phyloP scores from a whole-genome alignment of 768 basidiomycete species.

The Trametes cubensis region DNA sequence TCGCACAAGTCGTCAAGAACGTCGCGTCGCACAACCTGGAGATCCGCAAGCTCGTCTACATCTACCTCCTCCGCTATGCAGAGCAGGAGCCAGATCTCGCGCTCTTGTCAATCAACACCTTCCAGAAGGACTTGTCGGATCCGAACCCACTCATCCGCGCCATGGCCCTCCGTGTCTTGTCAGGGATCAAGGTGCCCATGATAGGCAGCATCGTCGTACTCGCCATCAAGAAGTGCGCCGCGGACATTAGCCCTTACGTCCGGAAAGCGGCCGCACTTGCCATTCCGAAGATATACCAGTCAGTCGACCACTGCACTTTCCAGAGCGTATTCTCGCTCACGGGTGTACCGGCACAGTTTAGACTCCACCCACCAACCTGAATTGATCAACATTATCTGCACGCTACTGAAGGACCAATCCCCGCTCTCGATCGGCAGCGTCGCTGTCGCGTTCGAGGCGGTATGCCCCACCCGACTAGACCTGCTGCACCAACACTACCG shows the following conservation, averaged over 20 bases:
- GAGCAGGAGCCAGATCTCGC: conserved; percentile 93
- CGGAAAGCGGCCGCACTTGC: conserved; percentile 91
- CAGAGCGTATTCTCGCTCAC: conserved; percentile 16
- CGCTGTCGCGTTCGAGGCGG: conserved; percentile 78
- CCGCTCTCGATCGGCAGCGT: conserved; percentile 89
- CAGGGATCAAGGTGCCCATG: conserved; percentile 88
- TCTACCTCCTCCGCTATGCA: conserved; percentile 94
- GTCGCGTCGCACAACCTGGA: conserved; percentile 92
- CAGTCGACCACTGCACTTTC: conserved; percentile 29
- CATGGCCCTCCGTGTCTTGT: conserved; percentile 92
- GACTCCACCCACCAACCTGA: conserved; percentile 72
- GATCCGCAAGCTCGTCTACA: conserved; percentile 96
- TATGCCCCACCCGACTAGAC: conserved; percentile 88
- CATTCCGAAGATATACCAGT: conserved; percentile 84
- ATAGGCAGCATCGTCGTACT: conserved; percentile 84
- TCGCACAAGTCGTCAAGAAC: conserved; percentile 96
- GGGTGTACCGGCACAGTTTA: conserved; percentile 50
- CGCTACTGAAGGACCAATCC: conserved; percentile 71
- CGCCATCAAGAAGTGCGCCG: conserved; percentile 89
- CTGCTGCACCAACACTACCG: conserved; percentile 89
- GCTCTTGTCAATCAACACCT: conserved; percentile 95
- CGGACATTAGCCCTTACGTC: conserved; percentile 93
- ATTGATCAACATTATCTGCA: conserved; percentile 68
- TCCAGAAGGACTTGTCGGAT: conserved; percentile 95
- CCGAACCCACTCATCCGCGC: conserved; percentile 92